Evolutionary conservation across 768 basidiomycete species (phyloP).

Genomic region (Holtermannia corniformis): DNA sequence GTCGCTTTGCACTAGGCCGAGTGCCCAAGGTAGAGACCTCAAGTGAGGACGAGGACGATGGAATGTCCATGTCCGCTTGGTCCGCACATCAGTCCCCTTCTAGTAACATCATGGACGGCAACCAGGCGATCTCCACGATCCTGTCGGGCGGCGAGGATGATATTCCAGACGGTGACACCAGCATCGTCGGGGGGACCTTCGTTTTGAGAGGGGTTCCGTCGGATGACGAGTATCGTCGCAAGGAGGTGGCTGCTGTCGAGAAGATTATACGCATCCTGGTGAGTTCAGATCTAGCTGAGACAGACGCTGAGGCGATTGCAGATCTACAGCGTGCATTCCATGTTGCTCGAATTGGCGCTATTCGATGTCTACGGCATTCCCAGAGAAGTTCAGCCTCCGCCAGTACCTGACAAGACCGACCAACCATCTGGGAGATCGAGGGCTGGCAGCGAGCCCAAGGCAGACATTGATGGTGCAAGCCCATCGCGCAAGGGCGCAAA

Average conservation of each 20-base stretch:
- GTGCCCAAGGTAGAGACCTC: neutral
- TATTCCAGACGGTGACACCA: constrained; percentile 4
- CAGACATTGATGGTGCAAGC: neutral
- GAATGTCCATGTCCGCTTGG: constrained; percentile 9
- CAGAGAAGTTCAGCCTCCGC: constrained; percentile 16
- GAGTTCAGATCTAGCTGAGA: constrained; percentile 3
- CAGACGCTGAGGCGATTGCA: constrained; percentile 2
- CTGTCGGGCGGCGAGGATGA: neutral
- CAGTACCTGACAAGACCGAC: constrained; percentile 14
- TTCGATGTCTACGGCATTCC: constrained; percentile 24
- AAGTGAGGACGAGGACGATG: neutral
- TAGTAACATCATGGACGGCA: too few relatives aligned
- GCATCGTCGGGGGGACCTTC: constrained; percentile 27
- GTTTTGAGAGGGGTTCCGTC: constrained; percentile 14
- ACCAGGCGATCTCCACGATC: too few relatives aligned
- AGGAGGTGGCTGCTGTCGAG: constrained; percentile 15
- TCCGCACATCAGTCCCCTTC: constrained; percentile 5
- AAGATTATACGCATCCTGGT: constrained; percentile 18
- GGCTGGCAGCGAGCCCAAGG: neutral
- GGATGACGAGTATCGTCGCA: constrained; percentile 1
- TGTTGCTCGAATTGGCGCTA: constrained; percentile 25
- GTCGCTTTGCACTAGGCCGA: neutral
- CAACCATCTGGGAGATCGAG: too few relatives aligned
- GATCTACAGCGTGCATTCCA: constrained; percentile 26
- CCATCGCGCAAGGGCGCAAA: neutral